These are phyloP conservation scores for Exserohilum turcica DNA, from an alignment of 2,329 filamentous ascomycete species.

Conservation along the genomic window DNA sequence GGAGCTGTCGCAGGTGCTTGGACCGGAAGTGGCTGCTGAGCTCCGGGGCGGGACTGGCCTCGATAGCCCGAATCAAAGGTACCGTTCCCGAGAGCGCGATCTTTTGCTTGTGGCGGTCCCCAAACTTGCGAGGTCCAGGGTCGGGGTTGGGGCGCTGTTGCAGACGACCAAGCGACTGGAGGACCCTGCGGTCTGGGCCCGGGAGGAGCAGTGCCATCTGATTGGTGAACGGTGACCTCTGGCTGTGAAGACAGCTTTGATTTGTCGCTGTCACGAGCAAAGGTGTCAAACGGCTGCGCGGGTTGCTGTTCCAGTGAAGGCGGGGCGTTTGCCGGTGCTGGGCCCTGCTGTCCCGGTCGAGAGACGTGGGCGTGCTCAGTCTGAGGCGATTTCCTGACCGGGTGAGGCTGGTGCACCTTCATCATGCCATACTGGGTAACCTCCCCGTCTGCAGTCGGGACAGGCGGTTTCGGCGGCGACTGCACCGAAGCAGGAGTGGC, in stretches of 20 bases:
- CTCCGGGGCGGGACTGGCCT: conserved; percentile 50
- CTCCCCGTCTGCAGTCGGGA: conserved; percentile 61
- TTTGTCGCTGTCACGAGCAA: conserved; percentile 29
- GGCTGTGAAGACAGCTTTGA: conserved; percentile 24
- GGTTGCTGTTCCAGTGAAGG: conserved; percentile 25
- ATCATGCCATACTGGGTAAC: conserved; percentile 67
- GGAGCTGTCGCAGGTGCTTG: conserved; percentile 34
- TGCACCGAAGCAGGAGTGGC: conserved; percentile 42
- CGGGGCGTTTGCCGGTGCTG: conserved; percentile 30
- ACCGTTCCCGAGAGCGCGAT: conserved; percentile 75
- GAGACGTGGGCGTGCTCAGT: conserved; percentile 20
- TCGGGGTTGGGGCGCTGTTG: conserved; percentile 32
- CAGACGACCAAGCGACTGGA: conserved; percentile 33
- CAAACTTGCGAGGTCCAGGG: conserved; percentile 65
- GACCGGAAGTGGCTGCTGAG: conserved; percentile 35
- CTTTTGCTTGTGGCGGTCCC: conserved; percentile 70
- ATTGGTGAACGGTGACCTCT: conserved; percentile 22
- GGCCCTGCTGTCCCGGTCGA: conserved; percentile 19
- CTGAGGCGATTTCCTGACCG: conserved; percentile 48
- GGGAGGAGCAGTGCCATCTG: conserved; percentile 23
- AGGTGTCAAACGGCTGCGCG: conserved; percentile 23
- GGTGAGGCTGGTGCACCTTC: conserved; percentile 64
- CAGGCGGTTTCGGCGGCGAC: conserved; percentile 62
- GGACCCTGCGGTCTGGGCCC: conserved; percentile 34
- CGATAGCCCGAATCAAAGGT: conserved; percentile 71